Conservation (phyloP, 2,329 filamentous ascomycete species). For the Venturia aucupariae region DNA sequence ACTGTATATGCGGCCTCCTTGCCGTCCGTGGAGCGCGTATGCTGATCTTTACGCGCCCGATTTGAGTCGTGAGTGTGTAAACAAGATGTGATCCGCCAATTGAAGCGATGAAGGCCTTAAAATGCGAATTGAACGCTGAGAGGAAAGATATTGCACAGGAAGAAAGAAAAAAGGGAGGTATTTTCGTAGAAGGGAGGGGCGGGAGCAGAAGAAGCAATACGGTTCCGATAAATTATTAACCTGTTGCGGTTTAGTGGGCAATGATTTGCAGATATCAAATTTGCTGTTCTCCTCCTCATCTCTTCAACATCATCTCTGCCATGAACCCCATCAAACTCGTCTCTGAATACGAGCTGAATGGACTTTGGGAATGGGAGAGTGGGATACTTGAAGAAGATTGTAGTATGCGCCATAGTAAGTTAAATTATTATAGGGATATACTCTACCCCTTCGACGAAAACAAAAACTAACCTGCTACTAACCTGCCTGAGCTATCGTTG, state of each 20-base stretch:
- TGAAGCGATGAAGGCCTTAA: not conserved
- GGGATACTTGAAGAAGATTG: too few relatives aligned
- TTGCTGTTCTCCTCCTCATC: not conserved
- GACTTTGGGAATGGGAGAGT: too few relatives aligned
- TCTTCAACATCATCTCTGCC: not conserved
- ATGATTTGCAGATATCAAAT: not conserved
- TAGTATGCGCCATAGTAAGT: too few relatives aligned
- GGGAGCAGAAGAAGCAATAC: not conserved
- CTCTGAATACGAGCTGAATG: too few relatives aligned
- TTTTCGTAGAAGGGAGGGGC: not conserved
- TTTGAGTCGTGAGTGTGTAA: not conserved
- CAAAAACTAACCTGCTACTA: too few relatives aligned
- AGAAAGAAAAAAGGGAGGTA: not conserved
- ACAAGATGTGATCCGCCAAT: not conserved
- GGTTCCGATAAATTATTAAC: not conserved
- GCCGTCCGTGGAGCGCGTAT: not conserved
- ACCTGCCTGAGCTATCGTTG: too few relatives aligned
- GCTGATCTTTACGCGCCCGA: not conserved
- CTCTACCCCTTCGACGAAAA: too few relatives aligned
- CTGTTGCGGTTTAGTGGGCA: not conserved
- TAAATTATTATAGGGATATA: too few relatives aligned
- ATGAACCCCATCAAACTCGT: too few relatives aligned
- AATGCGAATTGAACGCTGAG: not conserved
- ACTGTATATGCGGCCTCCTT: not conserved
- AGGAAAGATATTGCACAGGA: not conserved